phyloP scores from a whole-genome alignment of 768 basidiomycete species.

The Macrolepiota dolichaula region DNA sequence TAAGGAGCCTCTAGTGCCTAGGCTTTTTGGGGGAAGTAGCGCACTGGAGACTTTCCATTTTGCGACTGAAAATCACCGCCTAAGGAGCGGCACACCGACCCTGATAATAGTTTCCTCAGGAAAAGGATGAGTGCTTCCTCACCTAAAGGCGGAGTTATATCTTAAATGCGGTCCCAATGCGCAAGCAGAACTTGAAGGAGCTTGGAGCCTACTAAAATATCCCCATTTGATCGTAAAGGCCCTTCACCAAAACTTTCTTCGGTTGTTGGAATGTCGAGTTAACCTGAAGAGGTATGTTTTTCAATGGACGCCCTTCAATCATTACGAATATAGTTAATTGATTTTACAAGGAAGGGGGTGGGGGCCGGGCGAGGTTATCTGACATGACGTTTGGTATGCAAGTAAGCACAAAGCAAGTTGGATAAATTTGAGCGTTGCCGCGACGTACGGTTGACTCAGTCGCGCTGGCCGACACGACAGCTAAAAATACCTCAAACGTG shows the following conservation, averaged over 20 bases:
- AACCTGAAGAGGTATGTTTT: constrained; percentile 1
- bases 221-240: not conserved
- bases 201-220: not conserved
- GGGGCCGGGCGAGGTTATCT: not conserved
- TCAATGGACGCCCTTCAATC: not conserved
- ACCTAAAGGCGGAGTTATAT: constrained; percentile 5
- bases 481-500: not conserved
- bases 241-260: not conserved
- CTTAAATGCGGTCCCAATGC: constrained; percentile 8
- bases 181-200: not conserved
- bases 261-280: not conserved
- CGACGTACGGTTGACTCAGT: not conserved
- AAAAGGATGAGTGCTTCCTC: not conserved
- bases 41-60: not conserved
- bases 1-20: not conserved
- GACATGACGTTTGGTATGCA: not conserved
- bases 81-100: not conserved
- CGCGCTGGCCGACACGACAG: not conserved
- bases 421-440: not conserved
- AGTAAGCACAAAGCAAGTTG: not conserved
- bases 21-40: not conserved
- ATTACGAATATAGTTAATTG: not conserved
- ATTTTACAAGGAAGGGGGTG: not conserved
- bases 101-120: not conserved
- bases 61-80: not conserved